Conservation (phyloP, 2,329 filamentous ascomycete genomes). For the Pseudogymnoascus sp. region DNA sequence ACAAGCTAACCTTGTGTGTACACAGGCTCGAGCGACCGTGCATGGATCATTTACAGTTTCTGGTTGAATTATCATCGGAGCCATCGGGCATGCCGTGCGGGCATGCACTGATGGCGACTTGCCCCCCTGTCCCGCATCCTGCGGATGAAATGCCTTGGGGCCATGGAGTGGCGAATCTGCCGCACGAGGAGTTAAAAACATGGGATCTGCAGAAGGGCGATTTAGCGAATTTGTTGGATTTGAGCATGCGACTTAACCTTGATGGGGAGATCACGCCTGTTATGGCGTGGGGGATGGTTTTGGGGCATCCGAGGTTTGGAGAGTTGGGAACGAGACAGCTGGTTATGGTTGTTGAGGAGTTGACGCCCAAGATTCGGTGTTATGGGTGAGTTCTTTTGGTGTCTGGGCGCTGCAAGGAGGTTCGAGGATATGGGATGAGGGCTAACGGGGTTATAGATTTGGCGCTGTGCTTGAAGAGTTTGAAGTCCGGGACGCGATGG, state of each 20-base stretch:
- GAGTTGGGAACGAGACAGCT: conserved; percentile 64
- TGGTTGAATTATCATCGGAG: conserved; percentile 45
- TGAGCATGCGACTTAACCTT: conserved; percentile 73
- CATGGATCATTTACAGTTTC: conserved; percentile 80
- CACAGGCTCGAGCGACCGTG: conserved; percentile 82
- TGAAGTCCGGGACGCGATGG: conserved; percentile 35
- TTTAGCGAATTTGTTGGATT: conserved; percentile 70
- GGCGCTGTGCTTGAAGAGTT: conserved; percentile 64
- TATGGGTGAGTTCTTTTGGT: conserved; percentile 65
- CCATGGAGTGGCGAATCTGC: conserved; percentile 20
- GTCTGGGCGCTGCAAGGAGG: neutral
- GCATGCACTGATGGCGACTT: conserved; percentile 88
- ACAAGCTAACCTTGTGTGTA: conserved; percentile 36
- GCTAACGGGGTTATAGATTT: conserved; percentile 39
- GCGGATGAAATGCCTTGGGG: conserved; percentile 45
- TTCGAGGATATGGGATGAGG: neutral
- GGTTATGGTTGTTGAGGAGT: conserved; percentile 59
- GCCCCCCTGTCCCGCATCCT: conserved; percentile 55
- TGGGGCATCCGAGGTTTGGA: conserved; percentile 59
- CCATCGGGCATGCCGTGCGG: conserved; percentile 66
- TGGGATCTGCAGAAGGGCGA: conserved; percentile 72
- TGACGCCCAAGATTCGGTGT: conserved; percentile 76
- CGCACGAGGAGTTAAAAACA: conserved; percentile 42
- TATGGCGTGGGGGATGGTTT: conserved; percentile 84
- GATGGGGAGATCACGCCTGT: conserved; percentile 91